These are phyloP conservation scores for Micractinium sp. DNA, from an alignment of 139 green algal species.

Conservation along the genomic window DNA sequence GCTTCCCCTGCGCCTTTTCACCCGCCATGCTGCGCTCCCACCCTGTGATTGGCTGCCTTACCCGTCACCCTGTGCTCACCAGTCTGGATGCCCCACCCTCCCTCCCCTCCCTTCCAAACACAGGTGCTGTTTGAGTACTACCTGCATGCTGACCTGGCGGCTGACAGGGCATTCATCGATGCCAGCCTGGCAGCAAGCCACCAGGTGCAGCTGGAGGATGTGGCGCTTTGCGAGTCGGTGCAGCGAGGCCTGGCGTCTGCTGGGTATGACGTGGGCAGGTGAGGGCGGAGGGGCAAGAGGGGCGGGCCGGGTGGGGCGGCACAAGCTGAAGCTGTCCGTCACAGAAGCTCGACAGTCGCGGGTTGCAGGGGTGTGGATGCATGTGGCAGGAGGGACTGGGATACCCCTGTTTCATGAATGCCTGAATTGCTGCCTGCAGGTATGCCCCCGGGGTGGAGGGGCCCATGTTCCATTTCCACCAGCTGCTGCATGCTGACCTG, in stretches of 20 bases:
- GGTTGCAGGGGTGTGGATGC: not conserved
- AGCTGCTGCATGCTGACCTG: conserved; percentile 39
- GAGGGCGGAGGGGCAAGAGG: not conserved
- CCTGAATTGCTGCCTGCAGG: conserved; percentile 30
- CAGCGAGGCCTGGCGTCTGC: conserved; percentile 55
- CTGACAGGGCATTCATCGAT: conserved; percentile 22
- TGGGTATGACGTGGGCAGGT: conserved; percentile 54
- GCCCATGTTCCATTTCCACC: conserved; percentile 70
- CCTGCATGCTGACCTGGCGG: conserved; percentile 27
- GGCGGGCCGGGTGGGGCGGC: not conserved
- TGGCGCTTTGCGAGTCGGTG: conserved; percentile 62
- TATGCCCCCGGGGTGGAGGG: conserved; percentile 62
- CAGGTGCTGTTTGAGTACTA: conserved; percentile 16
- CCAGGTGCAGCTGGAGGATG: conserved; percentile 68
- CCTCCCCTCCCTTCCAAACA: not conserved
- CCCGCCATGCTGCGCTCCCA: not conserved
- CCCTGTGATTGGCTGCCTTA: no score
- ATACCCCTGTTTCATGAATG: not conserved
- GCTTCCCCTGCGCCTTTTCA: not conserved
- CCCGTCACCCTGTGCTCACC: no score
- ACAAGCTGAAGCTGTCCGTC: no score
- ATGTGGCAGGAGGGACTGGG: not conserved
- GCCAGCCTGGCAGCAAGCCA: conserved; percentile 47
- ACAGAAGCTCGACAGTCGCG: no score
- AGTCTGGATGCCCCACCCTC: not conserved